Conservation (phyloP, 441 rosid species). For the Pelargonium australe region DNA sequence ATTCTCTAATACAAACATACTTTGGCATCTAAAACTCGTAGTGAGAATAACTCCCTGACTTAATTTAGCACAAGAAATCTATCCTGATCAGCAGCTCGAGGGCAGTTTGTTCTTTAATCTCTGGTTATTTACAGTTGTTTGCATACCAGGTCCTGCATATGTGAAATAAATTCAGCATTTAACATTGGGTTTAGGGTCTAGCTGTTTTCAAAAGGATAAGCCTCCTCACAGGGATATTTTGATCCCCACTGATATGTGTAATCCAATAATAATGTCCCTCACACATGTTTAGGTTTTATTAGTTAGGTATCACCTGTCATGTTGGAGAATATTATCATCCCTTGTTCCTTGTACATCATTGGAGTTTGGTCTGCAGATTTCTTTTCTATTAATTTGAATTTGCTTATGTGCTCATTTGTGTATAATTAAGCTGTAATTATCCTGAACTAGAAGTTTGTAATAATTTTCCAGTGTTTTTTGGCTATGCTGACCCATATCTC, state of each 20-base stretch:
- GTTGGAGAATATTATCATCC: not conserved
- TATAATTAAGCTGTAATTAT: not conserved
- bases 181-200: not conserved
- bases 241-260: not conserved
- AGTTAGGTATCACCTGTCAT: not conserved
- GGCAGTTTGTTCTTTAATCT: not conserved
- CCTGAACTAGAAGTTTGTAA: not conserved
- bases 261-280: not conserved
- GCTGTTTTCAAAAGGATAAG: constrained; percentile 2
- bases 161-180: not conserved
- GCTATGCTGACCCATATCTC: not conserved
- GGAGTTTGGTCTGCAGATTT: not conserved
- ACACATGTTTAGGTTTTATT: not conserved
- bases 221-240: not conserved
- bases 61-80: not conserved
- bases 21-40: too few species aligned
- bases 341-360: not conserved
- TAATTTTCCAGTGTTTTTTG: not conserved
- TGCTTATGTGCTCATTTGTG: not conserved
- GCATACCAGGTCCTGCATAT: not conserved
- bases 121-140: not conserved
- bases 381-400: not conserved
- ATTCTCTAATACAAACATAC: not conserved
- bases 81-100: not conserved
- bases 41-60: not conserved